Base-by-base conservation (phyloP, 495 filamentous ascomycete species). In the Pseudomonodictys pantanalensis region DNA sequence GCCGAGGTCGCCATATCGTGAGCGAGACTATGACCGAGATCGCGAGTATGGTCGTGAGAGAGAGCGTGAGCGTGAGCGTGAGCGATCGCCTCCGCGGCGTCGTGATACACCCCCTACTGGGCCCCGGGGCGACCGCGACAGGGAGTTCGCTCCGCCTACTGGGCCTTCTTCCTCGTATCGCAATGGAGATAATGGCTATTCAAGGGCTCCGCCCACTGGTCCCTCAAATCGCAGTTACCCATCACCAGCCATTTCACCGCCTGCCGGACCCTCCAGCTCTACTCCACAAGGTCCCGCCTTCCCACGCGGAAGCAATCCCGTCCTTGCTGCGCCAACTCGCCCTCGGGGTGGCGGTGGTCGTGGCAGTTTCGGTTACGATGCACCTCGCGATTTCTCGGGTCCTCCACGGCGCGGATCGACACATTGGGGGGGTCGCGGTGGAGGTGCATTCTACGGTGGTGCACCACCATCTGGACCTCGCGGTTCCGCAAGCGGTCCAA, bases 241-340 rank as follows among this genome's bases (percentile, higher is more conserved):
- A 6, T 65, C 70, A n/a, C 68, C 65, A 11, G 68, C 60, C 29
- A 76, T 75, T 33, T 70, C 75, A 5, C 72, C 77, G 17, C 77
- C 80, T 10, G 70, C 75, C 22, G 81, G 77, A 3, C 78, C 79
- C 4, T 75, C 79, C 10, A 69, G 76, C 51, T 73, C 75, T 11
- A 55, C 54, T 22, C 69, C 77, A 9, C 77, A 76, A 30, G 69
- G 74, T 1, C 74, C 77, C 12, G 68, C 76, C 6, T 81, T 78
- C 30, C 77, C 72, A 64, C 80, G 81, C 72, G 12, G 66, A 71
- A 82, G 74, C 60, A 68, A 77, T 25, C 78, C 81, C 29, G 58
- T 83, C 20, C 69, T 84, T 1, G 78, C 81, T 32, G 82, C 82
- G 11, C 83, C 83, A n/a, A 84, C 82, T 15, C 80, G 79, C 10